phyloP scores from a whole-genome alignment of 2,329 filamentous ascomycete species.

The Sporothrix pallida region DNA sequence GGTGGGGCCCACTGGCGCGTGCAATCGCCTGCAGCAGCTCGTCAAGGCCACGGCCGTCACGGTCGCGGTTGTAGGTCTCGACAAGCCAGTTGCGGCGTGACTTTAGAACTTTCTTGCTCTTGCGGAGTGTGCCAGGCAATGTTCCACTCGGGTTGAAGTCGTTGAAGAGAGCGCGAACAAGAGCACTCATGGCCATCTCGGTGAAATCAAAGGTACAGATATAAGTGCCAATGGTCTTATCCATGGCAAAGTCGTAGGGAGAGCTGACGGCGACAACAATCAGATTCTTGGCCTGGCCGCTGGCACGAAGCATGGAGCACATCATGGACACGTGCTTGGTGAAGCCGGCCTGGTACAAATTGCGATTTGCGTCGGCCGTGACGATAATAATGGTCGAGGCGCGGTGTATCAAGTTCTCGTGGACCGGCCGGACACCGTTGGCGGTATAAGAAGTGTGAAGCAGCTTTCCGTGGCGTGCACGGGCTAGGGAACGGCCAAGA shows the following conservation, averaged over 20 bases:
- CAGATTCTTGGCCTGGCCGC: conserved; percentile 83
- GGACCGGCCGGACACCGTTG: conserved; percentile 87
- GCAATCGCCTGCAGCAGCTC: conserved; percentile 74
- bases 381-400: conserved; percentile 88
- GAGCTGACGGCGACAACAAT: conserved; percentile 93
- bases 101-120: conserved; percentile 84
- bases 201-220: conserved; percentile 97
- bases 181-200: conserved; percentile 82
- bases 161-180: conserved; percentile 84
- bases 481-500: conserved; percentile 83
- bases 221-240: conserved; percentile 87
- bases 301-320: conserved; percentile 79
- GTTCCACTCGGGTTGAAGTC: conserved; percentile 67
- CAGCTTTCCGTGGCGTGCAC: conserved; percentile 83
- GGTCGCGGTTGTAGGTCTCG: conserved; percentile 80
- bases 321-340: conserved; percentile 97
- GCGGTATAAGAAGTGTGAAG: conserved; percentile 95
- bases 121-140: conserved; percentile 76
- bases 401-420: conserved; percentile 89
- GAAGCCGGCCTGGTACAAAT: conserved; percentile 91
- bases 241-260: conserved; percentile 95
- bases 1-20: conserved; percentile 67
- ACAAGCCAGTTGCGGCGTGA: conserved; percentile 96
- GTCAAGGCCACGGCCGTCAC: conserved; percentile 75
- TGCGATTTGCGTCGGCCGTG: conserved; percentile 91